Percentiles rank a stretch among this genome's conserved stretches.
phyloP scores from a whole-genome alignment of 2,329 filamentous ascomycete genomes.

The Aspergillus persii region DNA sequence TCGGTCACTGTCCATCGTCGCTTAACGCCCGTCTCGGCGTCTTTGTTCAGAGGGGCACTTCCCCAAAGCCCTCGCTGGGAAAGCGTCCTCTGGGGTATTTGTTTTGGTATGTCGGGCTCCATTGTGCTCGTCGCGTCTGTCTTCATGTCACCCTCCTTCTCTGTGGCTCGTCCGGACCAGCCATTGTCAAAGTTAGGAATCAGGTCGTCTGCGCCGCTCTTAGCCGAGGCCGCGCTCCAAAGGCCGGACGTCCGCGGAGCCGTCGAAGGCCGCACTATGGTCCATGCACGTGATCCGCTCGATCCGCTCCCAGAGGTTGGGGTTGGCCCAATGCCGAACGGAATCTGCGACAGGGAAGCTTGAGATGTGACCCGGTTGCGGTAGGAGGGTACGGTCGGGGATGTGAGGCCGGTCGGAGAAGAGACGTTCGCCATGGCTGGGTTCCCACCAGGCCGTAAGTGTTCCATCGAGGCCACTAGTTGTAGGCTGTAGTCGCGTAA shows the following conservation, averaged over 20 bases:
- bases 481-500: conserved; percentile 59
- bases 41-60: conserved; percentile 28
- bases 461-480: conserved; percentile 60
- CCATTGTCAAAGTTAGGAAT: conserved; percentile 38
- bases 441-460: conserved; percentile 52
- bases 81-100: conserved; percentile 27
- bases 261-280: conserved; percentile 21
- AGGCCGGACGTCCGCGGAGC: conserved; percentile 27
- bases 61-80: conserved; percentile 41
- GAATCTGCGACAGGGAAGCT: conserved; percentile 24
- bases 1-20: conserved; percentile 42
- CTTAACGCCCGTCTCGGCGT: conserved; percentile 27
- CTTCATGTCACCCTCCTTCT: background rate
- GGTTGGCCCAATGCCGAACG: conserved; percentile 25
- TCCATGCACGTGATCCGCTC: conserved; percentile 22
- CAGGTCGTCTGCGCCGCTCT: conserved; percentile 31
- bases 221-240: conserved; percentile 30
- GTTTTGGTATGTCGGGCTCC: conserved; percentile 11
- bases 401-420: conserved; percentile 21
- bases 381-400: conserved; percentile 28
- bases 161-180: conserved; percentile 13
- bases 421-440: conserved; percentile 27
- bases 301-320: conserved; percentile 13
- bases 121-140: background rate
- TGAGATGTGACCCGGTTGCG: conserved; percentile 33